A percentile compares a stretch with the other conserved stretches of the same genome.
Evolutionary conservation across 257 asterid species (phyloP).

Genomic region (Capsicum pubescens): DNA sequence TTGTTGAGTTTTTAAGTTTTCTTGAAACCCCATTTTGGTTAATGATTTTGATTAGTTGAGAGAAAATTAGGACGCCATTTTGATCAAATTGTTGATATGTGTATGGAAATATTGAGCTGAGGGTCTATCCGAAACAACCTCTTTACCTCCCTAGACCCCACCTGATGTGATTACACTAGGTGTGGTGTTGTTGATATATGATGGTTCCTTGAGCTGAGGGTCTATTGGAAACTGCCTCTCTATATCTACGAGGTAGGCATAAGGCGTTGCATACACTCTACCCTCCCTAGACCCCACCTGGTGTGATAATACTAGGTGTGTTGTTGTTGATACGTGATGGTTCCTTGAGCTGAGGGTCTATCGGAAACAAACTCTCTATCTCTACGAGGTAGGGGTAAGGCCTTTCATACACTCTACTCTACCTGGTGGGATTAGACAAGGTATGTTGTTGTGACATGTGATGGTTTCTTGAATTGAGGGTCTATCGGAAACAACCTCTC

Average conservation of each 20-base stretch:
- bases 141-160: neutral
- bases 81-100: constrained; percentile 25
- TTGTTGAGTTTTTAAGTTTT: constrained; percentile 10
- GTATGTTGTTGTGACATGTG: neutral
- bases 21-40: constrained; percentile 14
- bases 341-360: neutral
- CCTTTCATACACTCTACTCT: no score
- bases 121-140: neutral
- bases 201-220: no score
- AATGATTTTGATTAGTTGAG: constrained; percentile 24
- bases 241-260: no score
- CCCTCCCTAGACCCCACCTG: no score
- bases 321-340: constrained; percentile 28
- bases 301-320: no score
- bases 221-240: no score
- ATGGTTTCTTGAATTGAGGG: constrained; percentile 23
- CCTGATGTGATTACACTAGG: neutral
- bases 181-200: neutral
- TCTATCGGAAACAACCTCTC: neutral
- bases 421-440: no score
- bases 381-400: neutral
- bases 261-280: no score
- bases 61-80: constrained; percentile 16
- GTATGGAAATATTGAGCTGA: constrained; percentile 17
- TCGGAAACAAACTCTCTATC: neutral